Conservation (phyloP, 2,329 filamentous ascomycete genomes). For the Fusarium nisikadoi region DNA sequence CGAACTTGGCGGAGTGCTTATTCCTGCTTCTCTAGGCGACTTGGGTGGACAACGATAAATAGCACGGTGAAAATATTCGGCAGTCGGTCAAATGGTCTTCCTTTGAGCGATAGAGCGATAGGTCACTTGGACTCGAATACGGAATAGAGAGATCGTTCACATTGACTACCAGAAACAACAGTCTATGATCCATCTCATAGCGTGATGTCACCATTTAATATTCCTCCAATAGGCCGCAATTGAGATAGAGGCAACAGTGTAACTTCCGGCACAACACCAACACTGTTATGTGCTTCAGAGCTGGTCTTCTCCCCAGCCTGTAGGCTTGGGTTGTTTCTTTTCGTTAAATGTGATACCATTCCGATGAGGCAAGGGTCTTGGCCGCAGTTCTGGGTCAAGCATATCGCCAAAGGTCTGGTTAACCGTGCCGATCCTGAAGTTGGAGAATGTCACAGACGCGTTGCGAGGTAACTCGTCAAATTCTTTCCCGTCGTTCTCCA, state of each 20-base stretch:
- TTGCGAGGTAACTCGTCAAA: neutral
- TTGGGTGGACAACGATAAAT: neutral
- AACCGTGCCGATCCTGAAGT: neutral
- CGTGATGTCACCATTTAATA: neutral
- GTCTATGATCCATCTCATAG: rapidly evolving
- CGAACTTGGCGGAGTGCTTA: neutral
- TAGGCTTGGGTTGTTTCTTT: neutral
- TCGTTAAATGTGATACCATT: neutral
- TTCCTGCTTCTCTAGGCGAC: neutral
- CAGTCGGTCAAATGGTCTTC: neutral
- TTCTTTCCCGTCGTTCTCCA: neutral
- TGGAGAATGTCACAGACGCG: neutral
- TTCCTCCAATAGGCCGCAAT: too few relatives aligned
- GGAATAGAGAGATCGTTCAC: neutral
- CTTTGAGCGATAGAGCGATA: neutral
- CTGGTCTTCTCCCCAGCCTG: neutral
- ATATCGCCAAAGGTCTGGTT: neutral
- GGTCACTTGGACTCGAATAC: too few relatives aligned
- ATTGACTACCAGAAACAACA: neutral
- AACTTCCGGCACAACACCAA: neutral
- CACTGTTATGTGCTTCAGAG: neutral
- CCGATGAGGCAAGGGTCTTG: neutral
- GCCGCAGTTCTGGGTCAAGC: neutral
- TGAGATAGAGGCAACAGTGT: too few relatives aligned
- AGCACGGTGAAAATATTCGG: neutral